Conservation (phyloP, 1,284 basidiomycete genomes). For the Apiotrichum gamsii region DNA sequence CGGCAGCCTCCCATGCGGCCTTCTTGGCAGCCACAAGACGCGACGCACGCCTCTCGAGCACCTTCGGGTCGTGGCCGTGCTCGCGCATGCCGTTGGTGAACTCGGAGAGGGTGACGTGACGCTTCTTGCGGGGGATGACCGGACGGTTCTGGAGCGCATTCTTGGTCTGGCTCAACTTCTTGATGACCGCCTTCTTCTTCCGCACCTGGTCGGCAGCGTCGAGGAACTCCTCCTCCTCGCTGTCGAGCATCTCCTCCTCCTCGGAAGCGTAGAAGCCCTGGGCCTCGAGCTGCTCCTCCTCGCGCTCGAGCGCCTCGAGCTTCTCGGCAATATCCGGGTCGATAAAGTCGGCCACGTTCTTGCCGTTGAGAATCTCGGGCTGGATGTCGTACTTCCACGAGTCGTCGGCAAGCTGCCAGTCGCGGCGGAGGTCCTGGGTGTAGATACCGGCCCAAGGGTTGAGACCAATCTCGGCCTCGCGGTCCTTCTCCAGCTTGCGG, state of each 20-base stretch:
- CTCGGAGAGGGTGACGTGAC: constrained; percentile 78
- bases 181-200: constrained; percentile 59
- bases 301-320: constrained; percentile 92
- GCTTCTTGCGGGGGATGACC: constrained; percentile 76
- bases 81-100: constrained; percentile 74
- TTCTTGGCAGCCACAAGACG: constrained; percentile 54
- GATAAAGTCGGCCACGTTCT: constrained; percentile 98
- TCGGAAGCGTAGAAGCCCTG: constrained; percentile 93
- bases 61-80: constrained; percentile 82
- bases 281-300: constrained; percentile 86
- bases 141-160: constrained; percentile 82
- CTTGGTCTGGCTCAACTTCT: constrained; percentile 74
- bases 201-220: constrained; percentile 64
- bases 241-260: constrained; percentile 78
- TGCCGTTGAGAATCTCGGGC: constrained; percentile 95
- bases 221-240: constrained; percentile 76
- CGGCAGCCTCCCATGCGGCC: constrained; percentile 45
- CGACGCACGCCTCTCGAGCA: constrained; percentile 79
- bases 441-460: constrained; percentile 83
- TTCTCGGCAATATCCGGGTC: constrained; percentile 98
- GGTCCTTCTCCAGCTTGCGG: constrained; percentile 64
- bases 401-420: constrained; percentile 78
- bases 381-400: constrained; percentile 96
- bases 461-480: constrained; percentile 58
- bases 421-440: constrained; percentile 77